A percentile compares a stretch with the other conserved stretches of the same genome.
phyloP scores from a whole-genome alignment of 176 grass and related monocot species.

The Eremochloa ophiuroides region DNA sequence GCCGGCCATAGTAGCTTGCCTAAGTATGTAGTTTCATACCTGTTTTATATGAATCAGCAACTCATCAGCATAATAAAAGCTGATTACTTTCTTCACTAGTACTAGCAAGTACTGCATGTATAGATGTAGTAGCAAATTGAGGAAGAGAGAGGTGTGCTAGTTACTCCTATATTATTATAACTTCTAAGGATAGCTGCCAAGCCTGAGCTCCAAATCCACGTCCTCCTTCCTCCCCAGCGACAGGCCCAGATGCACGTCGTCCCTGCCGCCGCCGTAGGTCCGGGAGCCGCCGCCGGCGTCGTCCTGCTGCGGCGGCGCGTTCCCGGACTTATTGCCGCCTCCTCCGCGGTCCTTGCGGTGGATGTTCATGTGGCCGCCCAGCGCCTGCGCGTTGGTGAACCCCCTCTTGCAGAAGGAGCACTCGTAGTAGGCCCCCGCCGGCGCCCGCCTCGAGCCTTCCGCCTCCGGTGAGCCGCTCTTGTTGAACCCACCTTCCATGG shows the following conservation, averaged over 20 bases:
- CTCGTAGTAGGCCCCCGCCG: slow-evolving; percentile 37
- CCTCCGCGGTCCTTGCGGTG: slow-evolving; percentile 49
- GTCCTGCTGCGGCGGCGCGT: background rate
- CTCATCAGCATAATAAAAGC: background rate
- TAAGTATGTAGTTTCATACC: background rate
- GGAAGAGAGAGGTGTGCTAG: background rate
- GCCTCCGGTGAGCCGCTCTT: slow-evolving; percentile 22
- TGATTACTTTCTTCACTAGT: background rate
- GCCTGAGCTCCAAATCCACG: slow-evolving; percentile 58
- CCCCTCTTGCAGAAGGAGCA: slow-evolving; percentile 63
- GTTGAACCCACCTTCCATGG: slow-evolving; percentile 29
- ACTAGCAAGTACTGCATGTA: background rate
- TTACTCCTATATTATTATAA: no score
- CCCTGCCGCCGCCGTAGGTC: background rate
- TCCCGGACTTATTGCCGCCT: background rate
- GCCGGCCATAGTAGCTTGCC: background rate
- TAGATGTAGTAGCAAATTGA: background rate
- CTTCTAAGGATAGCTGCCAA: slow-evolving; percentile 39
- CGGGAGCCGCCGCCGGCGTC: background rate
- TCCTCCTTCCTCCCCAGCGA: slow-evolving; percentile 32
- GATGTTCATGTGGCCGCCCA: slow-evolving; percentile 83
- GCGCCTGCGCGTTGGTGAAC: slow-evolving; percentile 72
- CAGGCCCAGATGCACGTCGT: slow-evolving; percentile 28
- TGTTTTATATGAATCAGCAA: background rate
- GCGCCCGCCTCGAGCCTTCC: slow-evolving; percentile 18